Base-by-base conservation (phyloP, 129 eudicot species). In the Pulicaria dysenterica region DNA sequence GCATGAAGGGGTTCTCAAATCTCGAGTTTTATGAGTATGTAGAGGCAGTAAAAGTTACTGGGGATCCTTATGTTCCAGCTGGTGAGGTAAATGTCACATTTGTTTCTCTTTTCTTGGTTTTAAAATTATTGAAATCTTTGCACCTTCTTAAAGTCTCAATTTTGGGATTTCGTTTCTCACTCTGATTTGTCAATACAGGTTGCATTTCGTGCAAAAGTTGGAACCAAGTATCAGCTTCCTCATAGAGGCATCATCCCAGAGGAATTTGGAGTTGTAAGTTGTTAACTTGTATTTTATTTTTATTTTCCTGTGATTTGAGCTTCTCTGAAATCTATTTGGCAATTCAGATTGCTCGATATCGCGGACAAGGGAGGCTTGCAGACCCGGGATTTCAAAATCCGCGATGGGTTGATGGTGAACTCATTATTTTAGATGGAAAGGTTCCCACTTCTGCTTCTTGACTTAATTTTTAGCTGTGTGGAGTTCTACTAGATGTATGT, bases 341-440 rank as follows among this genome's bases (percentile, higher is more conserved):
- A 36, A 67, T 74, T 69, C 81, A 95, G 99, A 65, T 95, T 81
- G 97, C 96, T 69, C 91, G 99, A 77, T 95, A 95, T 82, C 84
- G 73, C 69, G 99, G 99, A 63, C 99, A 95, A 85, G 99, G 99
- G 70, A 95, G 97, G 79, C 81, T 95, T 50, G 94, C 99, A 8
- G 97, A 88, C 53, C 91, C 91, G 37, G 99, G 99, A 9, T 88
- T 86, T 70, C 60, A 42, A 46, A 95, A 90, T 70, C 96, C 99
- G 72, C 82, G 91, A 81, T 95, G 99, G 99, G 97, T 95, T 40
- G 97, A 95, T 73, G 99, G 99, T 51, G 99, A 95, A 83, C 94
- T 95, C 67, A 94, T 95, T 76, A 84, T 95, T 48, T 78, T 95
- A 70, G 99, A 95, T 63, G 99, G 99, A 73, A 95, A 95, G 99